phyloP scores from a whole-genome alignment of 108 stramenopile genomes.

The Tribonema minus region DNA sequence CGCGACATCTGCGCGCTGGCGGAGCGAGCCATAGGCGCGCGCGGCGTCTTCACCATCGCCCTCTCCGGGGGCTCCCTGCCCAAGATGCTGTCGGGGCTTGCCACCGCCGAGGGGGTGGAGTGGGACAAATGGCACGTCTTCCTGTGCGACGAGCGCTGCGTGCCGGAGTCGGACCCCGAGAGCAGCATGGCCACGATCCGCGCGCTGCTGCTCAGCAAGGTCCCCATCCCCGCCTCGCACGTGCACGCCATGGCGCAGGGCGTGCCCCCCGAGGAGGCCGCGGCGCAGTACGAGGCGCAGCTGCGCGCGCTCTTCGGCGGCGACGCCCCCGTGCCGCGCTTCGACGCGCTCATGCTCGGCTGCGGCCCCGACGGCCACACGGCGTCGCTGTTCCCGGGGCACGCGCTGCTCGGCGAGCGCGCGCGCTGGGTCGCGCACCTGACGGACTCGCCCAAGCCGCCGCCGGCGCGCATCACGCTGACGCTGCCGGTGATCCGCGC shows the following conservation, averaged over 20 bases:
- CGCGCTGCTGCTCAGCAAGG: background rate
- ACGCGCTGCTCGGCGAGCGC: conserved; percentile 68
- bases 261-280: conserved; percentile 48
- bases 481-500: conserved; percentile 73
- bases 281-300: conserved; percentile 60
- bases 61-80: conserved; percentile 88
- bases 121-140: conserved; percentile 71
- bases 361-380: conserved; percentile 97
- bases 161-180: conserved; percentile 66
- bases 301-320: conserved; percentile 34
- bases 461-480: conserved; percentile 81
- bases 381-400: conserved; percentile 84
- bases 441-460: conserved; percentile 91
- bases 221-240: conserved; percentile 47
- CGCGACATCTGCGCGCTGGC: conserved; percentile 4
- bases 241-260: conserved; percentile 58
- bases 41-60: conserved; percentile 69
- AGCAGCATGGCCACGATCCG: background rate
- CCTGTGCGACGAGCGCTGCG: conserved; percentile 91
- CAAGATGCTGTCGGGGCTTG: conserved; percentile 39
- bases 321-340: conserved; percentile 40
- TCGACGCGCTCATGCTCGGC: conserved; percentile 87
- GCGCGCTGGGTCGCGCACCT: conserved; percentile 68
- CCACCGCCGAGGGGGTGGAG: conserved; percentile 32
- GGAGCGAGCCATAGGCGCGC: conserved; percentile 25